These are phyloP conservation scores for Cryptococcus sp. DNA, from an alignment of 1,284 basidiomycete genomes.

Conservation along the genomic window DNA sequence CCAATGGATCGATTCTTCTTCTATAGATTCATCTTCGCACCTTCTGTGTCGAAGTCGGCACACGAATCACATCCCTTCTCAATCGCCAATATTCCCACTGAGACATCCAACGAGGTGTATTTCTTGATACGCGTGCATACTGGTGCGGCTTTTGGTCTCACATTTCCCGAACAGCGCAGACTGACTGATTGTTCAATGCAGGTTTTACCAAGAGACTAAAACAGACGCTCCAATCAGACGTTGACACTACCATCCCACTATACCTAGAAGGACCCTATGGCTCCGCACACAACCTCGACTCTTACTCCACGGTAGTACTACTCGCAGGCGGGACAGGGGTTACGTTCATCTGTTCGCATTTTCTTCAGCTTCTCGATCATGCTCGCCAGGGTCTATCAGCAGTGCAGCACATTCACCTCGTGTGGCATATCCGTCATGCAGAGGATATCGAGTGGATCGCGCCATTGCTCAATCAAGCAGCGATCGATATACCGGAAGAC, in stretches of 20 bases:
- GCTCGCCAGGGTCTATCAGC: slow-evolving; percentile 21
- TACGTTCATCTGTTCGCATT: slow-evolving; percentile 37
- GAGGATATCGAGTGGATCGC: slow-evolving; percentile 30
- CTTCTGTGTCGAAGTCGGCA: slow-evolving; percentile 34
- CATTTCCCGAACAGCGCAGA: no score
- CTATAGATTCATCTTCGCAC: slow-evolving; percentile 43
- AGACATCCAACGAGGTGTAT: slow-evolving; percentile 27
- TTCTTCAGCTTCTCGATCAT: slow-evolving; percentile 29
- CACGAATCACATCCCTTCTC: slow-evolving; percentile 53
- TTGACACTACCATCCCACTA: slow-evolving; percentile 24
- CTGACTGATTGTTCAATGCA: neutral
- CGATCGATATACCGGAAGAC: slow-evolving; percentile 15
- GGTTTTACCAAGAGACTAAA: slow-evolving; percentile 39
- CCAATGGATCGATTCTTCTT: neutral
- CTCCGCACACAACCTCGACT: slow-evolving; percentile 23
- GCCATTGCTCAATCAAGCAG: slow-evolving; percentile 22
- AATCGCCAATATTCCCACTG: slow-evolving; percentile 39
- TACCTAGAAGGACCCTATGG: slow-evolving; percentile 53
- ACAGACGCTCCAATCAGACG: slow-evolving; percentile 21
- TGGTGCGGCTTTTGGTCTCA: slow-evolving; percentile 32
- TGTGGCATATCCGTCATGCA: slow-evolving; percentile 45
- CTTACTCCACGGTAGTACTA: slow-evolving; percentile 41
- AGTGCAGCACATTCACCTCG: slow-evolving; percentile 35
- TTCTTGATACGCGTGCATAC: slow-evolving; percentile 48
- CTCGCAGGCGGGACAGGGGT: slow-evolving; percentile 49